Base-by-base conservation (phyloP, 2,329 filamentous ascomycete genomes). In the Blastomyces gilchristii region DNA sequence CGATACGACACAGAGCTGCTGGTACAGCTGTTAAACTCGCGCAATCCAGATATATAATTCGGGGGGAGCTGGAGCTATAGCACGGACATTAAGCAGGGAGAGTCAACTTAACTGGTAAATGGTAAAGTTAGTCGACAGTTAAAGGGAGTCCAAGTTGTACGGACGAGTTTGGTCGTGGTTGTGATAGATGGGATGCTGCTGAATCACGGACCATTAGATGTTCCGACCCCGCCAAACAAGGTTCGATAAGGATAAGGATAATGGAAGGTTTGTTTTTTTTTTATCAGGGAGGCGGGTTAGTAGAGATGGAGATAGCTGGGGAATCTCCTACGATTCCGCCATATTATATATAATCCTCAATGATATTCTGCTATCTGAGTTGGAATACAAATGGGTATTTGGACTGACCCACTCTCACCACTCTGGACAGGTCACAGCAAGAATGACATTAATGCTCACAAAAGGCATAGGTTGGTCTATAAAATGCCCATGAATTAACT, bases 141-240 rank as follows among this genome's bases (percentile, higher is more conserved):
- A 2, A 45, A 16, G 41, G 4, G 1, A 18, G 37, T 8, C 41
- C 18, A 45, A 6, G 16, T 45, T 45, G 14, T 12, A 45, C 18
- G 43, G 16, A 8, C 12, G 37, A 39, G 37, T 39, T 39, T 2
- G 37, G 37, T 9, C 37, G n/a, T 47, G 41, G 56, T 58, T 58
- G 56, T 22, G n/a, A 22, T 22, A 22, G 39, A 47, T 47, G 39
- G 18, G 43, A 22, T 18, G 62, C 34, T 25, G 37, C 37, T 6
- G 37, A 12, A 11, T n/a, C 45, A 8, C 62, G 62, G 62, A 31
- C 39, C 62, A 43, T 22, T 12, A 28, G 53, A 56, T 63, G 43
- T 63, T 63, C 62, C 62, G 62, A 63, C 57, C 57, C 62, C 62
- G 47, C 56, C 56, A 52, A 39, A 49, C 28, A 25, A 39, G 37